Conservation (phyloP, 148 eudicot genomes). For the Heliamphora exappendiculata region DNA sequence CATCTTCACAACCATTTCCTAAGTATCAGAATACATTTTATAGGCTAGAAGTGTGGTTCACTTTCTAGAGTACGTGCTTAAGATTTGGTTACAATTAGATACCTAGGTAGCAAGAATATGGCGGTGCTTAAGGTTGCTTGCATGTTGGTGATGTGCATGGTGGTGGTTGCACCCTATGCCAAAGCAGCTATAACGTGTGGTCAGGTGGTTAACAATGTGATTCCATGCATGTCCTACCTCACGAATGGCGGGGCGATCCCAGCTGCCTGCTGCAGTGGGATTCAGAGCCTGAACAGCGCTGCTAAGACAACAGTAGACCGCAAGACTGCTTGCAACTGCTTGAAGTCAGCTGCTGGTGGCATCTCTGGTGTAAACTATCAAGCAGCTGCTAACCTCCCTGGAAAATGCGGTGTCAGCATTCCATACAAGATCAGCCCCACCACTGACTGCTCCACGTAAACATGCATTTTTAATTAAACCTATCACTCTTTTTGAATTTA, state of each 20-base stretch:
- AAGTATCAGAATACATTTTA: too few species aligned
- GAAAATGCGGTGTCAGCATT: slow-evolving; percentile 16
- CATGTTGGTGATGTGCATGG: slow-evolving; percentile 10
- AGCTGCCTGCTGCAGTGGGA: slow-evolving; percentile 11
- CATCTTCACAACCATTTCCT: too few species aligned
- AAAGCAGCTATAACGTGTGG: slow-evolving; percentile 11
- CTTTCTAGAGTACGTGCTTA: too few species aligned
- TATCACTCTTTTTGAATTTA: too few species aligned
- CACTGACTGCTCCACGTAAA: slow-evolving; percentile 32
- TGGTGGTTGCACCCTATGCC: slow-evolving; percentile 10
- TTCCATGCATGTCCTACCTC: slow-evolving; percentile 15
- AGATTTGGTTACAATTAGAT: too few species aligned
- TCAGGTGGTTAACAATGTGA: slow-evolving; percentile 3
- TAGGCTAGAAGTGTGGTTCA: too few species aligned
- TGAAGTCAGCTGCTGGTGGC: neutral
- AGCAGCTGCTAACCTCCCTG: slow-evolving; percentile 9
- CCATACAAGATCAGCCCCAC: slow-evolving; percentile 21
- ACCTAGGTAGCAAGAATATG: too few species aligned
- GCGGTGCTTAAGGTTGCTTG: neutral
- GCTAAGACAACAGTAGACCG: slow-evolving; percentile 18
- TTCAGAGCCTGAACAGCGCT: neutral
- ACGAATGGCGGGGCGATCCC: neutral
- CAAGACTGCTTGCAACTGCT: slow-evolving; percentile 19
- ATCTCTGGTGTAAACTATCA: slow-evolving; percentile 1
- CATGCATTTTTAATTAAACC: too few species aligned